Conservation (phyloP, 208 protist species). For the Crithidia thermophila region DNA sequence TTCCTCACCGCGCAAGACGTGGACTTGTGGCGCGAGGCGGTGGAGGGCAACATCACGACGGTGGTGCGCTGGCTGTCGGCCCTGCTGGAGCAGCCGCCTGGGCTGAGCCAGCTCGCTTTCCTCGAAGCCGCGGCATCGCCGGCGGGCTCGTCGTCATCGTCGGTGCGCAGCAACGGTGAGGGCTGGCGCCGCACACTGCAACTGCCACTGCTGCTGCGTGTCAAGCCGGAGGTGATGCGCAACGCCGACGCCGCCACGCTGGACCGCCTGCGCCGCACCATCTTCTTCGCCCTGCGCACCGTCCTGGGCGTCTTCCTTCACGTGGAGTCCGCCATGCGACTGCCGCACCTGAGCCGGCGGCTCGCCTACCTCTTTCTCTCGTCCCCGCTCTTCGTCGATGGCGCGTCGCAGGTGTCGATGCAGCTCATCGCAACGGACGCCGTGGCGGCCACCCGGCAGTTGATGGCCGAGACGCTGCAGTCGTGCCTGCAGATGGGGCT, state of each 20-base stretch:
- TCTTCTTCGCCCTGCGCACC: slow-evolving; percentile 57
- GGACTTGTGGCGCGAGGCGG: slow-evolving; percentile 72
- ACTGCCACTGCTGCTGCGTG: slow-evolving; percentile 61
- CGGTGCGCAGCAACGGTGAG: slow-evolving; percentile 8
- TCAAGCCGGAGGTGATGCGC: slow-evolving; percentile 27
- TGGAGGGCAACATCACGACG: slow-evolving; percentile 42
- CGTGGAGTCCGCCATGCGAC: slow-evolving; percentile 50
- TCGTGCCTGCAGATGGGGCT: slow-evolving; percentile 29
- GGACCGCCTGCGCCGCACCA: slow-evolving; percentile 51
- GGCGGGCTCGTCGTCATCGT: not conserved
- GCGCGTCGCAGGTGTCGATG: slow-evolving; percentile 46
- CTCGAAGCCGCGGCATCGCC: slow-evolving; percentile 39
- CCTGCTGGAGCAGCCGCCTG: slow-evolving; percentile 60
- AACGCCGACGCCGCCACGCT: slow-evolving; percentile 36
- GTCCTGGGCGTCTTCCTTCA: slow-evolving; percentile 54
- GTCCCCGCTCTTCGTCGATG: slow-evolving; percentile 80
- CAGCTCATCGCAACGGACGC: slow-evolving; percentile 33
- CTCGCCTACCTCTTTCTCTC: slow-evolving; percentile 61
- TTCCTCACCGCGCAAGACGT: slow-evolving; percentile 48
- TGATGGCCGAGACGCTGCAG: slow-evolving; percentile 23
- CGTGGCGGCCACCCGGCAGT: slow-evolving; percentile 9
- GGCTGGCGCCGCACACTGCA: slow-evolving; percentile 74
- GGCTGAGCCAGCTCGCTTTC: slow-evolving; percentile 74
- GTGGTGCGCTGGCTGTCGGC: slow-evolving; percentile 50
- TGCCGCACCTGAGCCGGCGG: slow-evolving; percentile 44